Evolutionary conservation across 495 filamentous ascomycete genomes (phyloP), one percentile per base, ranked within the genome.

Genomic region (Aspergillus avenaceus): DNA sequence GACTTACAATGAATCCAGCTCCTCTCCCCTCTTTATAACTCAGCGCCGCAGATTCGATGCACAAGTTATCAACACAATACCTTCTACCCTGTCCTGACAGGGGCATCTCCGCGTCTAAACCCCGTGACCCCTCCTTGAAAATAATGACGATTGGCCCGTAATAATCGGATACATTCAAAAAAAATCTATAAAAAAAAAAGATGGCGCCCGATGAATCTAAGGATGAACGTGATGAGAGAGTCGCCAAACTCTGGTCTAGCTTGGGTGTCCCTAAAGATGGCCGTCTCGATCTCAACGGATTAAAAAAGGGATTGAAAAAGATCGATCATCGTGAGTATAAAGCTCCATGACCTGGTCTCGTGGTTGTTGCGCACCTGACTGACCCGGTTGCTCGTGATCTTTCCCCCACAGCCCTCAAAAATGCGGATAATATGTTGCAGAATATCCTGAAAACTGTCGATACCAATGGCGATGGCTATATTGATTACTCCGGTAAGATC

Each of bases 311-410:
- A 12, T 67, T 98, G 52, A 84, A 73, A 65, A 86, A 84, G 65
- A 90, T 97, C 51, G 90, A 98, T 66, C 93, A 98, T 67, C 93
- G 91, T 95, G 74, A 77, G 90, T 66, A 27, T 31, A n/a, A 18
- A 9, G 29, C 47, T 53, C 45, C 25, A 49, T 59, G 58, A 61
- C 50, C 52, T 29, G 21, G 21, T 66, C 52, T 49, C 55, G 49
- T 67, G 63, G 55, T 55, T 51, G 38, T 29, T 45, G 25, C 38
- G 55, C 52, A 54, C 49, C 52, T 56, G 53, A 63, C 67, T 68
- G 59, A 67, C 60, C 36, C 50, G 36, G 40, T 52, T 47, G 43
- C 54, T 58, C 52, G 43, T 49, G 56, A 41, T 47, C 36, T 40
- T 8, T 47, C 47, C 47, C 42, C 22, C 45, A 26, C 63, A 96